These are phyloP conservation scores for Fusarium anthophilum DNA, from an alignment of 2,329 filamentous ascomycete genomes.

Conservation along the genomic window DNA sequence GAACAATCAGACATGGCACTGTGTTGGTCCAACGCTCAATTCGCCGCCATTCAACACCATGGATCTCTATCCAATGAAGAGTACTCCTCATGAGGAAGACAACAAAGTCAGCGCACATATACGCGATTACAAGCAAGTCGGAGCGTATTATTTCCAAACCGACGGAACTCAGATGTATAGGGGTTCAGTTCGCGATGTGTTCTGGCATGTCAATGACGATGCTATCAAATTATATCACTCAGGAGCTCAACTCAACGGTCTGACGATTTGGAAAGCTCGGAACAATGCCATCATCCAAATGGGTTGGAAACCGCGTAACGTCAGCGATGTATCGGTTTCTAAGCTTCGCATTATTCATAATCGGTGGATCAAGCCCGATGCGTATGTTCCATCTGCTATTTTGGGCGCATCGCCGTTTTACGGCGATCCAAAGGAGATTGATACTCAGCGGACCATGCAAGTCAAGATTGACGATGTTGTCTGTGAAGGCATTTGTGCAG, in stretches of 20 bases:
- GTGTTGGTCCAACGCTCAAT: not conserved
- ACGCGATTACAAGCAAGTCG: not conserved
- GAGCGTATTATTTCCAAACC: not conserved
- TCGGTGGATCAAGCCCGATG: not conserved
- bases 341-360: not conserved
- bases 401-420: not conserved
- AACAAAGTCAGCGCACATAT: not conserved
- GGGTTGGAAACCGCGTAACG: not conserved
- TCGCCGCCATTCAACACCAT: not conserved
- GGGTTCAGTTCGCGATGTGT: not conserved
- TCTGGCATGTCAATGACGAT: not conserved
- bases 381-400: not conserved
- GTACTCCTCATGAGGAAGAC: not conserved
- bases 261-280: not conserved
- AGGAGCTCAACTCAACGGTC: fast-evolving
- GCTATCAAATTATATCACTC: not conserved
- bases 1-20: not conserved
- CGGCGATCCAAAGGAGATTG: not conserved
- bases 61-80: not conserved
- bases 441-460: not conserved
- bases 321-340: not conserved
- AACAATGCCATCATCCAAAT: not conserved
- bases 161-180: not conserved
- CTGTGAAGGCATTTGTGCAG: not conserved
- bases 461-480: not conserved